phyloP scores from a whole-genome alignment of 2,329 filamentous ascomycete genomes.

The Verticillium alfalfae region DNA sequence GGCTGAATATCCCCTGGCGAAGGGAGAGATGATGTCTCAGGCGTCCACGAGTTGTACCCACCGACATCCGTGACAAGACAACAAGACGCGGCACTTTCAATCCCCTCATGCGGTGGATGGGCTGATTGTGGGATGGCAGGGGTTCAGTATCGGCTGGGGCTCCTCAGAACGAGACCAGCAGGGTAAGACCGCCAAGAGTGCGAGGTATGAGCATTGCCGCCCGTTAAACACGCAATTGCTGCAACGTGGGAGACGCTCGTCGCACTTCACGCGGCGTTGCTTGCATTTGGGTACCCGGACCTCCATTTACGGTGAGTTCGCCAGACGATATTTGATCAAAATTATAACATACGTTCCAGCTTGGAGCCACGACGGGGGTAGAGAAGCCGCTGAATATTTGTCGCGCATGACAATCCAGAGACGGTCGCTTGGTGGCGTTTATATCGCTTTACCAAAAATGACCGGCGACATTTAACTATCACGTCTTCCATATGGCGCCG shows the following conservation, averaged over 20 bases:
- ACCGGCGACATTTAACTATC: not conserved
- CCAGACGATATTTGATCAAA: not conserved
- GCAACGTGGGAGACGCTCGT: conserved; percentile 32
- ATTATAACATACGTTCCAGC: too few species aligned
- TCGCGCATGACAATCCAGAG: too few species aligned
- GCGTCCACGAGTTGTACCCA: not conserved
- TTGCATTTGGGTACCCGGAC: conserved; percentile 34
- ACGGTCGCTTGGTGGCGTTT: too few species aligned
- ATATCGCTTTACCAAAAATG: not conserved
- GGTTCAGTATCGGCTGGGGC: not conserved
- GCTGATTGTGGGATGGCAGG: not conserved
- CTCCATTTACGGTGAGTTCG: conserved; percentile 29
- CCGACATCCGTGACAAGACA: not conserved
- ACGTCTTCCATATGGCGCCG: not conserved
- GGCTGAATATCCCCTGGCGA: not conserved
- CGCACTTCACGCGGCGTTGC: conserved; percentile 34
- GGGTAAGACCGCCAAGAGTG: not conserved
- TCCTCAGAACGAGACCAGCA: not conserved
- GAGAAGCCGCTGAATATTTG: too few species aligned
- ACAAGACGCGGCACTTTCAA: not conserved
- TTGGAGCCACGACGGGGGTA: too few species aligned
- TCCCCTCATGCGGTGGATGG: not conserved
- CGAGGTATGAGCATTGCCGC: conserved; percentile 24
- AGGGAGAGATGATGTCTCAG: not conserved
- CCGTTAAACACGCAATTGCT: conserved; percentile 32